Base-by-base conservation (phyloP, 495 filamentous ascomycete genomes). In the Chaetomium fimeti region DNA sequence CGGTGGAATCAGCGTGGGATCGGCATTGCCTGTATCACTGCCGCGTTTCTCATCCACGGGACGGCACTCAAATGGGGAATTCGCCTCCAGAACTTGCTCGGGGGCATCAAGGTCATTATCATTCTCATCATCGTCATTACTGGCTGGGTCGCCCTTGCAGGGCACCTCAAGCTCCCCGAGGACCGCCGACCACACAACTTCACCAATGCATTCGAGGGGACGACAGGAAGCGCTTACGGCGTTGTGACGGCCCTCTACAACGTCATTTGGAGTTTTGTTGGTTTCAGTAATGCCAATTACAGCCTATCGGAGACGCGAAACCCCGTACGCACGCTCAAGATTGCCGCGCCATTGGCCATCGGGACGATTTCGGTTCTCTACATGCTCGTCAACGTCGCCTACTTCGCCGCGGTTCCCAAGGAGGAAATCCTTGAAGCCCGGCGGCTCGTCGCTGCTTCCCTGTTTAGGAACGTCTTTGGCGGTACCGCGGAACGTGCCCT, bases 1-100 rank as follows among this genome's bases (percentile, higher is more conserved):
- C 81, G 85, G n/a, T 91, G 88, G 86, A 84, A 83, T 56, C 84
- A 88, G 64, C 84, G 88, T 57, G 87, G 85, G 25, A 84, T 90
- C 61, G 88, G 83, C 1, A 70, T 90, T 52, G 87, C 84, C 7
- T 88, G 87, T 71, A 81, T 88, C 57, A 87, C 88, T 0, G 82
- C 82, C 36, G 83, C 86, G 1, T 85, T 88, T 61, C 69, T 83
- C 7, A 77, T 91, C 53, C 87, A 91, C 63, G 74, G 84, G 2
- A 74, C 79, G 20, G 78, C 85, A 1, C 77, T 87, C 29, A 89
- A 89, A 73, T 89, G 86, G 83, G 88, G 88, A 16, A 79, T 91
- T 61, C 81, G 84, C 12, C 77, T 91, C 1, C 82, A 85, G 51
- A 90, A 90, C 71, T 58, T 85, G 3, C 80, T 92, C 6, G 89